A percentile compares a stretch with the other conserved stretches of the same genome.
Conservation (phyloP, 768 basidiomycete species). For the Tephrocybe sp. region DNA sequence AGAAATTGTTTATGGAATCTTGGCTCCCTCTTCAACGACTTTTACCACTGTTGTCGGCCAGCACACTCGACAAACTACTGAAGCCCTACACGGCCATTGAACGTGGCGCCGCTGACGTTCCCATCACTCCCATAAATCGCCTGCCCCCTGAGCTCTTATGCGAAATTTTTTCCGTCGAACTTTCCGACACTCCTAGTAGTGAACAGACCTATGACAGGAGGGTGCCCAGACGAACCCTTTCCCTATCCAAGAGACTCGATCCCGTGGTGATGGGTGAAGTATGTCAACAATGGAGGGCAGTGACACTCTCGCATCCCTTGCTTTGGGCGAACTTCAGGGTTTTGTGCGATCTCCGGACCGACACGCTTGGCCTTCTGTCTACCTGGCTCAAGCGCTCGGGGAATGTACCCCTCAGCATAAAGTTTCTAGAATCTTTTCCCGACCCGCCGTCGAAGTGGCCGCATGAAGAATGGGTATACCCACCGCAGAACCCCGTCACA, state of each 20-base stretch:
- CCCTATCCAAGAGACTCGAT: neutral
- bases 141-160: conserved; percentile 1
- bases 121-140: neutral
- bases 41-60: neutral
- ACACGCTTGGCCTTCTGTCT: neutral
- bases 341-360: neutral
- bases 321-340: conserved; percentile 3
- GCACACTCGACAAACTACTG: neutral
- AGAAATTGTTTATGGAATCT: too few relatives aligned
- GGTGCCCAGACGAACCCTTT: neutral
- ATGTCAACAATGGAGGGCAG: neutral
- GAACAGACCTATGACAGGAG: neutral
- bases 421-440: neutral
- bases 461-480: neutral
- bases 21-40: too few relatives aligned
- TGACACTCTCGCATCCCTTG: conserved; percentile 3
- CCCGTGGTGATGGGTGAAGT: conserved; percentile 5
- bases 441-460: neutral
- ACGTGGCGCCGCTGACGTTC: too few relatives aligned
- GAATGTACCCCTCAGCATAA: neutral
- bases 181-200: neutral
- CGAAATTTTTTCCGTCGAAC: neutral
- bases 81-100: too few relatives aligned
- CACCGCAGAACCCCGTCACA: conserved; percentile 4
- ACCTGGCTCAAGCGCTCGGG: conserved; percentile 8